Evolutionary conservation across 768 basidiomycete species (phyloP).

Genomic region (Mycena kentingensis): DNA sequence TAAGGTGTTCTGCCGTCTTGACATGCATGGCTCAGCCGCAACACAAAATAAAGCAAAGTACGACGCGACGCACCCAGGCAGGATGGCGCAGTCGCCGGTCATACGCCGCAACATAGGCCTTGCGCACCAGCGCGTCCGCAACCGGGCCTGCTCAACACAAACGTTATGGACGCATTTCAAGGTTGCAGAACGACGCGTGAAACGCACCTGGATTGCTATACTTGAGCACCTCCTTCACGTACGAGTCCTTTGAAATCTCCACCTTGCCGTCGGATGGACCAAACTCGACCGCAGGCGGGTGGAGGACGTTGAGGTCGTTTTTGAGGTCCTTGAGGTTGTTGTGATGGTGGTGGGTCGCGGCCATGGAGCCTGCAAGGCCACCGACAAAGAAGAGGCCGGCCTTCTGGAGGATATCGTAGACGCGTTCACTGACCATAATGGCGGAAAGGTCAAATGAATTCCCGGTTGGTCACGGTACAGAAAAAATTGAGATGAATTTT

Average conservation of each 20-base stretch:
- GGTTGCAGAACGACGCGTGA: neutral
- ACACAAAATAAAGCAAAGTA: neutral
- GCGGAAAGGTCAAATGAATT: neutral
- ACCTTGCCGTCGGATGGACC: constrained; percentile 12
- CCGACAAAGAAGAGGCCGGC: constrained; percentile 17
- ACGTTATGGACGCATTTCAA: constrained; percentile 2
- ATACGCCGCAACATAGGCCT: constrained; percentile 87
- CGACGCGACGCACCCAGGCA: constrained; percentile 73
- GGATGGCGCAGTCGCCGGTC: constrained; percentile 90
- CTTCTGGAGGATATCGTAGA: constrained; percentile 20
- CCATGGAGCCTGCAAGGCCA: constrained; percentile 22
- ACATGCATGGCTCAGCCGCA: neutral
- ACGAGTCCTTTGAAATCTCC: constrained; percentile 15
- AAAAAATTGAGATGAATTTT: constrained; percentile 19
- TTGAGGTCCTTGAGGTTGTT: constrained; percentile 24
- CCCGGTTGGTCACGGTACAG: neutral
- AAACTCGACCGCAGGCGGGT: constrained; percentile 18
- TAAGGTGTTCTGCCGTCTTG: constrained; percentile 95
- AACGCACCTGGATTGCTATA: constrained; percentile 77
- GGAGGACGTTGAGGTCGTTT: constrained; percentile 21
- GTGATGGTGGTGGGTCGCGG: constrained; percentile 24
- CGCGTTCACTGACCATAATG: constrained; percentile 10
- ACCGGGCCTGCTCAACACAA: constrained; percentile 66
- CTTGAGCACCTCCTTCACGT: constrained; percentile 50
- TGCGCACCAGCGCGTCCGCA: constrained; percentile 74